Base-by-base conservation (phyloP, 1,284 basidiomycete species). In the Sporisorium graminicola region DNA sequence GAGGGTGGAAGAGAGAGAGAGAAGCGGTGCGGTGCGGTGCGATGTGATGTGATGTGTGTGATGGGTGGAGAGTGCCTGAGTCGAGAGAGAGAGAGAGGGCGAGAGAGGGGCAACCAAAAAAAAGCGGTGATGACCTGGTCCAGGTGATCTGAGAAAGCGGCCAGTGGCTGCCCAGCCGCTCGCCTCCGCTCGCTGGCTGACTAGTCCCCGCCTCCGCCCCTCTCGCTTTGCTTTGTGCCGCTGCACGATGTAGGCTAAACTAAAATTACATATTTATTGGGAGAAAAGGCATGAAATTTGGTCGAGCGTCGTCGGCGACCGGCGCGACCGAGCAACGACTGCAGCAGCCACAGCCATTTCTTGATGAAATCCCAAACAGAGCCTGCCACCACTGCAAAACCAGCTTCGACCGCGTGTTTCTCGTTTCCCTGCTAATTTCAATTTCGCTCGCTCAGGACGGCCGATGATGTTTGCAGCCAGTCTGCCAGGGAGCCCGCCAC, bases 271-370 rank as follows among this genome's bases (percentile, higher is more conserved):
- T n/a, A n/a, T 47, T 22, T 31, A 24, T 20, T 9, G 16, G 6
- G 20, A 43, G 20, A 43, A 20, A 43, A 43, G 3, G 16, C 18
- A 40, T n/a, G n/a, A n/a, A 20, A 20, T 35, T 35, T 35, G 35
- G 35, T 24, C 35, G 4, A 33, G 10, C 33, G 14, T 26, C 16
- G 26, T 66, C 64, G 64, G 58, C 53, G 64, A 53, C 58, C 58
- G 58, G 64, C 44, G 58, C 58, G 64, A 60, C 53, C 58, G 64
- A 66, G 49, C 51, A n/a, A 14, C 35, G 3, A n/a, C n/a, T n/a
- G 40, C n/a, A 20, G n/a, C 40, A 40, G 37, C 40, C 3, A 3
- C 5, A 1, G 40, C 37, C 14, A 40, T 5, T 49, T 49, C 26
- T 26, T 51, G 52, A 53, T 37, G 40, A 43, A 43, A 43, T 43